Evolutionary conservation across 2,329 filamentous ascomycete genomes (phyloP).

Genomic region (Claviceps fusiformis): DNA sequence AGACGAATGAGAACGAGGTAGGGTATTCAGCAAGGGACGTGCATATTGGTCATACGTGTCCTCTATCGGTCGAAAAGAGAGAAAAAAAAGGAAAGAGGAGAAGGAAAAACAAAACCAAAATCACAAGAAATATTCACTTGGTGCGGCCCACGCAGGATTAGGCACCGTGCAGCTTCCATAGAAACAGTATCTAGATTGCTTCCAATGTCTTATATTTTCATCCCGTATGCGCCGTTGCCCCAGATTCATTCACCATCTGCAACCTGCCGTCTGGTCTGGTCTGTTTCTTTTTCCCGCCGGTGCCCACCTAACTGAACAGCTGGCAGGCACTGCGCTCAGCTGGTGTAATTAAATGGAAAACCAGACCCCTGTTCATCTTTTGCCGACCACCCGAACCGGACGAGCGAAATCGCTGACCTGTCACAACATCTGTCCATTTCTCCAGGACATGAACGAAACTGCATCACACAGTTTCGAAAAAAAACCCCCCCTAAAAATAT

Average conservation of each 20-base stretch:
- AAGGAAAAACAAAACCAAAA: neutral
- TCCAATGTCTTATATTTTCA: neutral
- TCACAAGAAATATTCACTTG: neutral
- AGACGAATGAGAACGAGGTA: neutral
- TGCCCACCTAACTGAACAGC: conserved; percentile 1
- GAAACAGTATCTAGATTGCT: neutral
- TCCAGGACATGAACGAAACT: neutral
- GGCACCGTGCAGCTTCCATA: neutral
- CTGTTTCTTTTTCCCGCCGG: neutral
- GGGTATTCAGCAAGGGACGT: neutral
- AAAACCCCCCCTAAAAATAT: neutral
- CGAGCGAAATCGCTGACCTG: neutral
- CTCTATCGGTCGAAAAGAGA: no score
- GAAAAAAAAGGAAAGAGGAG: neutral
- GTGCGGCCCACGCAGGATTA: neutral
- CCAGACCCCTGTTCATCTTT: neutral
- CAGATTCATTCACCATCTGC: neutral
- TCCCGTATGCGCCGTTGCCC: neutral
- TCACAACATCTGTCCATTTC: neutral
- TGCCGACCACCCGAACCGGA: neutral
- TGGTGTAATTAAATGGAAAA: neutral
- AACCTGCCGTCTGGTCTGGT: neutral
- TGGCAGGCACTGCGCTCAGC: conserved; percentile 1
- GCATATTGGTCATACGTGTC: no score
- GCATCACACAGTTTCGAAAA: neutral